Evolutionary conservation across 148 eudicot genomes (phyloP), one percentile per base, ranked within the genome.

Genomic region (Rhododendron simsii): DNA sequence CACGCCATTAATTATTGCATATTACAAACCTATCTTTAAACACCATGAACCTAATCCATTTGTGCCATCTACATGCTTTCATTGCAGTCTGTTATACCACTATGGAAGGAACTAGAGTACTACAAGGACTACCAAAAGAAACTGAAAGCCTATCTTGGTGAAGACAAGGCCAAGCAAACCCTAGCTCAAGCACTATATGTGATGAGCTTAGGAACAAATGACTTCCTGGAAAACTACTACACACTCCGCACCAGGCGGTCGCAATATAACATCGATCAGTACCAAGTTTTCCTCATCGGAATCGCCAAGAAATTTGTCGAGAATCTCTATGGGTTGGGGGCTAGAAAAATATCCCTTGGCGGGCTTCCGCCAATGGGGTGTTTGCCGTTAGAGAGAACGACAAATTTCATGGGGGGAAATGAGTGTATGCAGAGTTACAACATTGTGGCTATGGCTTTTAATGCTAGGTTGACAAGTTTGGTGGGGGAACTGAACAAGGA

Each of bases 121-220:
- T 91, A 86, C 87, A 89, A 89, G 77, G 89, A 87, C 0, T 89
- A 89, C 45, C 92, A 87, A 45, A 84, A 48, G 63, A 86, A 87
- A 84, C 78, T 91, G 16, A 84, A 80, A 84, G 86, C 85, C 53
- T 82, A 91, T 39, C 41, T 39, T 6, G 92, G 92, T 48, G 90
- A 88, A 28, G 13, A 51, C 7, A 91, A 86, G 45, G 92, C 92
- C 65, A 84, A 86, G 7, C 1, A 53, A 15, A 85, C 84, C 30
- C 26, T 88, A 23, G 85, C 81, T 18, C 84, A 91, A 41, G 87
- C 92, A 5, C 84, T 91, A 11, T 91, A 91, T 47, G 37, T 89
- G 33, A 86, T 86, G 20, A 91, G 92, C 84, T 41, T 91, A 30
- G 92, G 91, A 65, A 91, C 92, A 78, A 91, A 91, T 77, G 92